Conservation (phyloP, 345 rosid genomes). For the Lepidium africanum region DNA sequence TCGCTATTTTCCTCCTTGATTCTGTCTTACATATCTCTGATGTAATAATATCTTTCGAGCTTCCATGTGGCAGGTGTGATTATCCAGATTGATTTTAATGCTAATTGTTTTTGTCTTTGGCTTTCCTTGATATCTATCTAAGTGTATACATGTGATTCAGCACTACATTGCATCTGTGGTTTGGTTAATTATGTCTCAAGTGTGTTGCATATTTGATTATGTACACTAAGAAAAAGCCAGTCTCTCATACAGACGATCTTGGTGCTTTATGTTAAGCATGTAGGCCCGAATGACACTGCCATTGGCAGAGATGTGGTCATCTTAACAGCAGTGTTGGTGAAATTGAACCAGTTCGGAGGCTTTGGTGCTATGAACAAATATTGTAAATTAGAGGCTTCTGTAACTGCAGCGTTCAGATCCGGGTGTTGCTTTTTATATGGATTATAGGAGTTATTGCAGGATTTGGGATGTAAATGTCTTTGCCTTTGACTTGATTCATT, state of each 20-base stretch:
- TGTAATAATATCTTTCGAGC: slow-evolving; percentile 24
- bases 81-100: neutral
- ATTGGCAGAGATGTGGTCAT: too few relatives aligned
- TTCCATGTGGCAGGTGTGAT: slow-evolving; percentile 37
- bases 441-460: too few relatives aligned
- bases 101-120: neutral
- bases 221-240: neutral
- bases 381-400: too few relatives aligned
- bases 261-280: neutral
- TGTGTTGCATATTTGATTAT: neutral
- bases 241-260: neutral
- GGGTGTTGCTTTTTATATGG: too few relatives aligned
- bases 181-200: neutral
- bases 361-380: too few relatives aligned
- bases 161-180: neutral
- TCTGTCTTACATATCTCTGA: slow-evolving; percentile 2
- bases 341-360: too few relatives aligned
- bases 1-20: neutral
- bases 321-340: too few relatives aligned
- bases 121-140: neutral
- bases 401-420: too few relatives aligned
- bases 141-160: neutral
- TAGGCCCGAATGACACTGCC: too few relatives aligned
- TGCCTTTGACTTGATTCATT: too few relatives aligned
- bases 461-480: too few relatives aligned